These are phyloP conservation scores for Paraphaeosphaeria minitans DNA, from an alignment of 2,329 filamentous ascomycete species.

Conservation along the genomic window DNA sequence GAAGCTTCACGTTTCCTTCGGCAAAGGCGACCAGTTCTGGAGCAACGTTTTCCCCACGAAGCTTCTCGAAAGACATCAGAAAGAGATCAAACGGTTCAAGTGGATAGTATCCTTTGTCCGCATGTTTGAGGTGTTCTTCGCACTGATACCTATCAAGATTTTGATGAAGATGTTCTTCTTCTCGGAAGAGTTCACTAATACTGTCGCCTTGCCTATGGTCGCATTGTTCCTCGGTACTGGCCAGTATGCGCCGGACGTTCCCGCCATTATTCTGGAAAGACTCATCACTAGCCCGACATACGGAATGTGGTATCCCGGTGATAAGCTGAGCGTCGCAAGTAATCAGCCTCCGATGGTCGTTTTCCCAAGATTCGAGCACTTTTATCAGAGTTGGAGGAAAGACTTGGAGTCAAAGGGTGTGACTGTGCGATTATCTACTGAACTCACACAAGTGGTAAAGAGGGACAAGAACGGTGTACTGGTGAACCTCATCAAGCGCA, in stretches of 20 bases:
- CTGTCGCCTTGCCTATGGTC: conserved; percentile 72
- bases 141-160: conserved; percentile 65
- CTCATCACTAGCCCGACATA: conserved; percentile 60
- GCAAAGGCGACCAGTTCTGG: conserved; percentile 68
- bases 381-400: conserved; percentile 65
- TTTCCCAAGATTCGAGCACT: conserved; percentile 65
- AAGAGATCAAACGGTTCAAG: conserved; percentile 61
- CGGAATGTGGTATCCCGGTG: conserved; percentile 63
- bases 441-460: conserved; percentile 59
- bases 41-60: conserved; percentile 68
- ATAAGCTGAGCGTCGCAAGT: conserved; percentile 54
- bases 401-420: conserved; percentile 62
- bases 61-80: conserved; percentile 60
- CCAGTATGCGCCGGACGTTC: conserved; percentile 74
- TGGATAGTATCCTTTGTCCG: conserved; percentile 62
- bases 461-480: conserved; percentile 59
- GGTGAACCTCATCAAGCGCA: conserved; percentile 54
- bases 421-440: conserved; percentile 60
- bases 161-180: conserved; percentile 72
- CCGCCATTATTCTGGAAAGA: conserved; percentile 66
- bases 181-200: conserved; percentile 71
- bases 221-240: conserved; percentile 76
- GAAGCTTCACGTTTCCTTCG: conserved; percentile 66
- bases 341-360: conserved; percentile 64
- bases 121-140: conserved; percentile 65